These are phyloP conservation scores for Amaranthus tricolor DNA, from an alignment of 179 eudicot species.

Conservation along the genomic window DNA sequence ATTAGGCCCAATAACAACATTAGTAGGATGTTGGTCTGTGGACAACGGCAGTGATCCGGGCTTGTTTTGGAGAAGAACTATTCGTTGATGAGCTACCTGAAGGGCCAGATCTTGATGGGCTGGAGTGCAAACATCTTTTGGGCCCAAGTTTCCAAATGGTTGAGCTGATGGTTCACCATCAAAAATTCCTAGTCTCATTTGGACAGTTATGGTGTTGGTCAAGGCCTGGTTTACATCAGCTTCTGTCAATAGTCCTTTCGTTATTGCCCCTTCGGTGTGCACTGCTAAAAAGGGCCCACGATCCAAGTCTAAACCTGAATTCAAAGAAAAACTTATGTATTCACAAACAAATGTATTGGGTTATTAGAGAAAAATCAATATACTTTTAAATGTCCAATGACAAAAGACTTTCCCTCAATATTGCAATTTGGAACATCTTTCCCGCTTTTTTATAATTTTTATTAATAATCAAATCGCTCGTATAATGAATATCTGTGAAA, in stretches of 20 bases:
- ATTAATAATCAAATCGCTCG: too few relatives aligned
- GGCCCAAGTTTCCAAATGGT: slow-evolving; percentile 69
- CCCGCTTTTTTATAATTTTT: too few relatives aligned
- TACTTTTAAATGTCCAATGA: too few relatives aligned
- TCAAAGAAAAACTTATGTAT: too few relatives aligned
- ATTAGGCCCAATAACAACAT: slow-evolving; percentile 97
- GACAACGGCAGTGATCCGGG: slow-evolving; percentile 56
- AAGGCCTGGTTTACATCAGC: slow-evolving; percentile 71
- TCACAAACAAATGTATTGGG: too few relatives aligned
- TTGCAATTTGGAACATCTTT: too few relatives aligned
- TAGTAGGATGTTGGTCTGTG: slow-evolving; percentile 41
- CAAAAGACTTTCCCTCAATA: too few relatives aligned
- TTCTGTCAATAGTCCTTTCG: slow-evolving; percentile 47
- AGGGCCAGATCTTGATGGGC: slow-evolving; percentile 87
- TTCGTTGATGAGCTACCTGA: slow-evolving; percentile 87
- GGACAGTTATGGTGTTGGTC: slow-evolving; percentile 56
- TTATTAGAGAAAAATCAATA: too few relatives aligned
- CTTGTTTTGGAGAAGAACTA: slow-evolving; percentile 70
- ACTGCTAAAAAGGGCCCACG: slow-evolving; percentile 84
- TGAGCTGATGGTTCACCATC: slow-evolving; percentile 75
- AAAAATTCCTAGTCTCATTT: slow-evolving; percentile 92
- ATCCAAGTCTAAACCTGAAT: slow-evolving; percentile 87
- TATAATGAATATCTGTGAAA: too few relatives aligned
- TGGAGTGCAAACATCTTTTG: slow-evolving; percentile 59
- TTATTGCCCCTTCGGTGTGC: slow-evolving; percentile 62